Evolutionary conservation across 306 rosid species (phyloP).

Genomic region (Aeschynomene evenia): DNA sequence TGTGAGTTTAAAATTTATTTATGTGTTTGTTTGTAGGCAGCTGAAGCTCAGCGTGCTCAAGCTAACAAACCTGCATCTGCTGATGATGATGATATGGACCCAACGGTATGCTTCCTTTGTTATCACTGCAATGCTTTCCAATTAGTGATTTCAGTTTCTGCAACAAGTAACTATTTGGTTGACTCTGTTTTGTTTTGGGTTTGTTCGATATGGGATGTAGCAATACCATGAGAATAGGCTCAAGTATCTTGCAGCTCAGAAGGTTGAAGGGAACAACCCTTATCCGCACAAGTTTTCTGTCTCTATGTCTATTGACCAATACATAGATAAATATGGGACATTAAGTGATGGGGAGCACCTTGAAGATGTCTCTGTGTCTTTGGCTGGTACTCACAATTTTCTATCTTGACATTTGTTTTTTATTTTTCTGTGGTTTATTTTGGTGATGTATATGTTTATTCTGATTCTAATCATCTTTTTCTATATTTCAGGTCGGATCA

Average conservation of each 20-base stretch:
- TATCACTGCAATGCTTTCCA: not conserved
- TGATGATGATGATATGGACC: constrained; percentile 92
- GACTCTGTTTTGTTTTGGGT: not conserved
- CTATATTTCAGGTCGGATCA: constrained; percentile 53
- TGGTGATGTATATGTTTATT: constrained; percentile 19
- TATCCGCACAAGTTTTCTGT: constrained; percentile 82
- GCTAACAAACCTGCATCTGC: constrained; percentile 49
- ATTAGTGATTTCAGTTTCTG: not conserved
- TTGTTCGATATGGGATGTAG: constrained; percentile 37
- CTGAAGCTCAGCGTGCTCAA: constrained; percentile 43
- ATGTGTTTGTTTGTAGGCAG: constrained; percentile 48
- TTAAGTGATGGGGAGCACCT: constrained; percentile 71
- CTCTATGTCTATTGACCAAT: constrained; percentile 52
- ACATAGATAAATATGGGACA: constrained; percentile 46
- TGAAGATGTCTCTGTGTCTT: constrained; percentile 58
- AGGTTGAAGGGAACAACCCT: constrained; percentile 57
- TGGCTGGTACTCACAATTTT: constrained; percentile 55
- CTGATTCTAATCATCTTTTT: not conserved
- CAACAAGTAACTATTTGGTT: not conserved
- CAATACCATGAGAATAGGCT: constrained; percentile 84
- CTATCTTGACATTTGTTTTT: constrained; percentile 28
- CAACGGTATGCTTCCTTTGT: constrained; percentile 51
- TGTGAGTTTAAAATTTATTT: too few relatives aligned
- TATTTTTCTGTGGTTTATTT: not conserved
- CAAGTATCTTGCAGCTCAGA: constrained; percentile 58